These are phyloP conservation scores for Dendryphion nanum DNA, from an alignment of 2,329 filamentous ascomycete genomes.

Conservation along the genomic window DNA sequence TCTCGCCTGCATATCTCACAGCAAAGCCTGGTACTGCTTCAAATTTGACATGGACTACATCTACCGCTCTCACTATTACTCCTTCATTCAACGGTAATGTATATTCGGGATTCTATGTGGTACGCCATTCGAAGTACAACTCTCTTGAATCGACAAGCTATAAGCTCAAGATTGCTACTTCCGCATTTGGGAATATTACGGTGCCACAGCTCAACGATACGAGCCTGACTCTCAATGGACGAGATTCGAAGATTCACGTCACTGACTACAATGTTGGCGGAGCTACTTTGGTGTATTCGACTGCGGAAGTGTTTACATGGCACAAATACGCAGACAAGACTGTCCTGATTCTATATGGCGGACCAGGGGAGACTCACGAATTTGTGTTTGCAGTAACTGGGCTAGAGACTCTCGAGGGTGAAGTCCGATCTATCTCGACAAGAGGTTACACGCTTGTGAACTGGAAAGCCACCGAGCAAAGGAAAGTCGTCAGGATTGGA, in stretches of 20 bases:
- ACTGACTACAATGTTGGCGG: constrained; percentile 64
- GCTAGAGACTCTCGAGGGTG: constrained; percentile 43
- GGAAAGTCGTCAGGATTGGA: constrained; percentile 52
- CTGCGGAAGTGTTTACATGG: constrained; percentile 68
- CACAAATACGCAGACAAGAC: constrained; percentile 61
- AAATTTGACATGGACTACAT: constrained; percentile 35
- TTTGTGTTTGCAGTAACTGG: constrained; percentile 49
- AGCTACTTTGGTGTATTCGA: constrained; percentile 63
- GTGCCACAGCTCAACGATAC: constrained; percentile 60
- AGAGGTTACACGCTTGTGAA: constrained; percentile 50
- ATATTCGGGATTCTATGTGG: constrained; percentile 66
- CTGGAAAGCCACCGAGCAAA: constrained; percentile 56
- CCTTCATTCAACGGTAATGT: constrained; percentile 56
- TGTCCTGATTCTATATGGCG: constrained; percentile 64
- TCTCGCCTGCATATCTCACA: constrained; percentile 67
- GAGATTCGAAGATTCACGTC: constrained; percentile 67
- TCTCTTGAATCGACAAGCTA: constrained; percentile 59
- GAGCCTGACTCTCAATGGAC: constrained; percentile 56
- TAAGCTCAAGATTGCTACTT: constrained; percentile 61
- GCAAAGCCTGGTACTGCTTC: constrained; percentile 35
- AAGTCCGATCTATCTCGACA: constrained; percentile 36
- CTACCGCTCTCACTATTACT: constrained; percentile 57
- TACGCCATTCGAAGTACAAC: constrained; percentile 65
- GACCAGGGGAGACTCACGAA: constrained; percentile 62
- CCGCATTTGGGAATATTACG: constrained; percentile 52